Conservation (phyloP, 257 asterid species). For the Schizonepeta tenuifolia region DNA sequence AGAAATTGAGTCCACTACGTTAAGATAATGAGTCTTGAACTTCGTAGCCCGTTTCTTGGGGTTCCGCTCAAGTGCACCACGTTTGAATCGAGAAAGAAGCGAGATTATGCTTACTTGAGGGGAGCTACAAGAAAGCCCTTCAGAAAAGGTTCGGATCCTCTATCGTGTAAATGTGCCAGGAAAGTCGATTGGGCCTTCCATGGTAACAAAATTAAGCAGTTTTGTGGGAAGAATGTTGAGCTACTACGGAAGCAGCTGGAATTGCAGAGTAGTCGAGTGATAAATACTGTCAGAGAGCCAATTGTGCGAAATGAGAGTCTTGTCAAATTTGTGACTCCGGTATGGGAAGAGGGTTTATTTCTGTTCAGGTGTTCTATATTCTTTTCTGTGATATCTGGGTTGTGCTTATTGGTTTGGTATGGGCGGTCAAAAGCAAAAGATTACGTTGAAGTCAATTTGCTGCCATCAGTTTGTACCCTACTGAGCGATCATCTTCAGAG, state of each 20-base stretch:
- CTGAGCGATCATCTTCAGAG: conserved; percentile 77
- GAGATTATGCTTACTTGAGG: conserved; percentile 34
- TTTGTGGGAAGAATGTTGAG: conserved; percentile 66
- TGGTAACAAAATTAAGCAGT: conserved; percentile 65
- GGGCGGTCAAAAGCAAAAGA: conserved; percentile 78
- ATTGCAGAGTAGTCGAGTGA: conserved; percentile 59
- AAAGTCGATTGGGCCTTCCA: conserved; percentile 71
- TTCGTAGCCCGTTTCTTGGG: conserved; percentile 66
- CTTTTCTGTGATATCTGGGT: conserved; percentile 79
- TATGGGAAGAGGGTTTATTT: conserved; percentile 92
- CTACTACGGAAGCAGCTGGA: conserved; percentile 70
- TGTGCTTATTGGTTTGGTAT: conserved; percentile 82
- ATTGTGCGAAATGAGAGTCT: conserved; percentile 61
- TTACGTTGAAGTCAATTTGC: conserved; percentile 71
- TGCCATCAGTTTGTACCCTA: conserved; percentile 79
- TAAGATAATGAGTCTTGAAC: conserved; percentile 58
- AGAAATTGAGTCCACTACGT: conserved; percentile 26
- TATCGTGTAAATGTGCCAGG: conserved; percentile 57
- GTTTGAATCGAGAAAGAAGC: conserved; percentile 44
- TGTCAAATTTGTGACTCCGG: conserved; percentile 65
- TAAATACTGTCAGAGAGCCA: conserved; percentile 70
- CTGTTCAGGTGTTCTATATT: conserved; percentile 82
- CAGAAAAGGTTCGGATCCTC: conserved; percentile 42
- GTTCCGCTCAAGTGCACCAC: conserved; percentile 55
- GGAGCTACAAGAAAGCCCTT: conserved; percentile 42